Conservation (phyloP, 225 moss, liverwort and hornwort genomes). For the Pseudisothecium myosuroides region DNA sequence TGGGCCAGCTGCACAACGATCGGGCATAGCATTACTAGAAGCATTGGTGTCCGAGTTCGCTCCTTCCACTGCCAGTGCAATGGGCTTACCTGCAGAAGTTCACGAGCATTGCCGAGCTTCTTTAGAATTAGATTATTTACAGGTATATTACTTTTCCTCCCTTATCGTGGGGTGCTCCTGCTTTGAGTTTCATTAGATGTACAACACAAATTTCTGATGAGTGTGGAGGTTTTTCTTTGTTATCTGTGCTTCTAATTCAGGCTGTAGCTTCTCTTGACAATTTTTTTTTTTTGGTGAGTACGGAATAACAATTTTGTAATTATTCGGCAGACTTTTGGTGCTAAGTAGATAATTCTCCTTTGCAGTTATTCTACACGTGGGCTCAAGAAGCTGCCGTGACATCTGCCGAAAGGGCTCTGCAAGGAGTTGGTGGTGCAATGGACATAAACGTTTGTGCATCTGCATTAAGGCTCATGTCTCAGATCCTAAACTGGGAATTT, state of each 20-base stretch:
- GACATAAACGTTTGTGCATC: slow-evolving; percentile 86
- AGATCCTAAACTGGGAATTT: slow-evolving; percentile 96
- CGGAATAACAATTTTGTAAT: background rate
- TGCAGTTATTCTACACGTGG: slow-evolving; percentile 94
- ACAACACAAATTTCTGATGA: background rate
- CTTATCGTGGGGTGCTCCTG: background rate
- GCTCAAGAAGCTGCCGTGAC: slow-evolving; percentile 89
- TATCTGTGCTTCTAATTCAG: background rate
- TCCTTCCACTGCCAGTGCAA: slow-evolving; percentile 98
- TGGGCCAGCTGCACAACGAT: slow-evolving; percentile 94
- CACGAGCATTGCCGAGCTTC: slow-evolving; percentile 98
- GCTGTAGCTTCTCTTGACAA: background rate
- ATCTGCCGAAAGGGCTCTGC: slow-evolving; percentile 78
- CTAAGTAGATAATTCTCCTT: background rate
- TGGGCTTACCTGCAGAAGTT: slow-evolving; percentile 97
- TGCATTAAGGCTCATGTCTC: slow-evolving; percentile 89
- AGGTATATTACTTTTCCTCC: slow-evolving; percentile 29
- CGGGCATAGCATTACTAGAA: slow-evolving; percentile 86
- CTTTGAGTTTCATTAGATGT: background rate
- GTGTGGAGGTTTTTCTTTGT: background rate
- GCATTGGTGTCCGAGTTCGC: slow-evolving; percentile 95
- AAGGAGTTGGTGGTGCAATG: slow-evolving; percentile 73
- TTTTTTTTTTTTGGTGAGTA: background rate
- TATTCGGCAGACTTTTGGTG: background rate
- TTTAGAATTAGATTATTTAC: slow-evolving; percentile 89